Base-by-base conservation (phyloP, 139 green algal species). In the Bryopsis sp. region DNA sequence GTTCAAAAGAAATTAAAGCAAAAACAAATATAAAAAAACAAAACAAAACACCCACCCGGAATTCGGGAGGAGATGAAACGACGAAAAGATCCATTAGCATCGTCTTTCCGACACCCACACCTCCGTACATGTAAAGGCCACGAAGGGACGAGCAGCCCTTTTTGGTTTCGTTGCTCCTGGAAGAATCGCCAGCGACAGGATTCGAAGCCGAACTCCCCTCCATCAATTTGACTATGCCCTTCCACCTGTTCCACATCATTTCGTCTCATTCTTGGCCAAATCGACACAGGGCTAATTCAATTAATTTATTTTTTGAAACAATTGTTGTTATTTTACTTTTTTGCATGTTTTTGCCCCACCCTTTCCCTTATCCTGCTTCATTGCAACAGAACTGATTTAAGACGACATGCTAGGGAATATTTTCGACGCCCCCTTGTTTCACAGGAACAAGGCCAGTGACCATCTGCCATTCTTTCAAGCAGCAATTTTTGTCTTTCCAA, bases 51-150 rank as follows among this genome's bases (percentile, higher is more conserved):
- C 75, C 1, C 32, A 81, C 83, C 81, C 89, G 74, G 65, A 96
- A 89, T 46, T 90, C 68, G 1, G 62, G 46, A 0, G 87, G 86
- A 6, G 84, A 76, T 0, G 71, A 63, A 0, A 71, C 15, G 0
- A 84, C 88, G 43, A 98, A 90, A 48, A 98, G 28, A 71, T 99
- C 94, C 94, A 98, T 98, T 2, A 97, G 78, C 85, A 98, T 96
- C 0, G 94, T 98, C 83, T 99, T 99, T 47, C 94, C 94, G 22
- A 79, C 82, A 0, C 92, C 92, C 50, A 97, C 91, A 5, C 91
- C 90, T 3, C 92, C 92, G 71, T 89, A 92, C 82, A 97, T 91
- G 82, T 98, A 98, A 59, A 97, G 76, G 1, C 92, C 91, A 24
- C 29, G 58, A 3, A 43, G 43, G 19, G 15, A 19, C 43, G 43